A percentile compares a stretch with the other conserved stretches of the same genome.
Evolutionary conservation across 306 rosid species (phyloP).

Genomic region (Potentilla sterilis): DNA sequence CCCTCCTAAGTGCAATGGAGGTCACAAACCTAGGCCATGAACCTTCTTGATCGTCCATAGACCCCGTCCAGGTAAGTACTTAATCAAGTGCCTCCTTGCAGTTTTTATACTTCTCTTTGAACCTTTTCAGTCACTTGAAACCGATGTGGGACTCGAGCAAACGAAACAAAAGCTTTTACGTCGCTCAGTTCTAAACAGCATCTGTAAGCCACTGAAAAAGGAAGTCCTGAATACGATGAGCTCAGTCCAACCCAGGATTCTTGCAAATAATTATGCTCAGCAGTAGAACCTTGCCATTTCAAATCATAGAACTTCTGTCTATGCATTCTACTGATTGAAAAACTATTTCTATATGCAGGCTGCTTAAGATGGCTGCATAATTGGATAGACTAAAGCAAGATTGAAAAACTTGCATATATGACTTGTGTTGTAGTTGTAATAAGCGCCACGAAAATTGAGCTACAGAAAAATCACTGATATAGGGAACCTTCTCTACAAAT

Average conservation of each 20-base stretch:
- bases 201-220: no score
- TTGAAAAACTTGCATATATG: not conserved
- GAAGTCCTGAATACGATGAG: no score
- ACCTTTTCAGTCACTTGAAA: not conserved
- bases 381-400: not conserved
- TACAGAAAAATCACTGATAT: not conserved
- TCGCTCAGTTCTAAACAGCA: no score
- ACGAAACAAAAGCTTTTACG: no score
- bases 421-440: not conserved
- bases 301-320: no score
- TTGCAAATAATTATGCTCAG: no score
- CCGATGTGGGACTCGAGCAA: not conserved
- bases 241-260: no score
- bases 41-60: constrained; percentile 24
- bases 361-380: not conserved
- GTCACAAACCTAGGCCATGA: constrained; percentile 47
- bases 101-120: not conserved
- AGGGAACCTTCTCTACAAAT: not conserved
- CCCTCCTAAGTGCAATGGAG: constrained; percentile 50
- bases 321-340: not conserved
- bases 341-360: not conserved
- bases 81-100: fast-evolving
- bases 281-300: no score
- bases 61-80: constrained; percentile 53
- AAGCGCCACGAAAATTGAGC: not conserved